These are phyloP conservation scores for Oryza rufipogon DNA, from an alignment of 176 grass and related monocot species.

Conservation along the genomic window DNA sequence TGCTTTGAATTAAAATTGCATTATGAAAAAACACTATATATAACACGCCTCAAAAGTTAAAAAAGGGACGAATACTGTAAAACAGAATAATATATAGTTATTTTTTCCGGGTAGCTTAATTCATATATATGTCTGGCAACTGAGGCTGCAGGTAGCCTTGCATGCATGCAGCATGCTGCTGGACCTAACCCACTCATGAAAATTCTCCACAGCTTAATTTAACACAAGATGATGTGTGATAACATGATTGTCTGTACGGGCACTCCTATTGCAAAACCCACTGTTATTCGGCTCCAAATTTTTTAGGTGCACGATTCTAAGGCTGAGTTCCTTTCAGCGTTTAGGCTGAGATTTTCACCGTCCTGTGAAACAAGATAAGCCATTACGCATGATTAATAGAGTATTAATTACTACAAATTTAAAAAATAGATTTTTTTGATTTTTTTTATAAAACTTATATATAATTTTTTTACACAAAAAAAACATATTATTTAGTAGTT, in stretches of 20 bases:
- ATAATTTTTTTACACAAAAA: too few relatives aligned
- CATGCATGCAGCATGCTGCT: constrained; percentile 30
- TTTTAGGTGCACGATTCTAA: not conserved
- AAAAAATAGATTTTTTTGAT: too few relatives aligned
- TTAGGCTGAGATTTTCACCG: too few relatives aligned
- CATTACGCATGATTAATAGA: too few relatives aligned
- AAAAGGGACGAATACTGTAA: not conserved
- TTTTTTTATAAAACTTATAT: too few relatives aligned
- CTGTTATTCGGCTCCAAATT: not conserved
- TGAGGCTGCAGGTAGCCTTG: not conserved
- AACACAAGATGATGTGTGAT: constrained; percentile 28
- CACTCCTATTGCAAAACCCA: constrained; percentile 10
- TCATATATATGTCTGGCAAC: not conserved
- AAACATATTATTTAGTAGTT: too few relatives aligned
- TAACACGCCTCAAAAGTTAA: not conserved
- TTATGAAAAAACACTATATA: not conserved
- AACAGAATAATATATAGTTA: not conserved
- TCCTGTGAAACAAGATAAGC: too few relatives aligned
- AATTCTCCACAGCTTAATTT: constrained; percentile 38
- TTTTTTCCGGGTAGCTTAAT: not conserved
- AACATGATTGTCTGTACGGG: constrained; percentile 39
- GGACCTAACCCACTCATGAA: constrained; percentile 55
- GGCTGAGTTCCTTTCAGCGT: too few relatives aligned
- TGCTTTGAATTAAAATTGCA: too few relatives aligned
- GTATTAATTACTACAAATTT: too few relatives aligned